Evolutionary conservation across 176 grass and related monocot species (phyloP).

Genomic region (Musa beccarii): DNA sequence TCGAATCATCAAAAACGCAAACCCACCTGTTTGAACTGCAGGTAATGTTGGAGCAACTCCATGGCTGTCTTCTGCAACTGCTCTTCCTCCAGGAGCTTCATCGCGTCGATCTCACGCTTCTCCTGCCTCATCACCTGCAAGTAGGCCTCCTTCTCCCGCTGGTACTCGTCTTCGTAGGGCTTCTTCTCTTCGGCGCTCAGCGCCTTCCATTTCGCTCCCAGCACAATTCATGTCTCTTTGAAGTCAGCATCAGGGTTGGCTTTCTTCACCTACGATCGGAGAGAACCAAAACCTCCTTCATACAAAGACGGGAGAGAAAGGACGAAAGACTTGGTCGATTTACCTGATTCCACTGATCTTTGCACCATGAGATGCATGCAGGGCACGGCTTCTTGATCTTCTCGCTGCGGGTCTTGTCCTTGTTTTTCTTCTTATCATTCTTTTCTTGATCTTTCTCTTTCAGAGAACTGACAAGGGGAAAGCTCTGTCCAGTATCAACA

Average conservation of each 20-base stretch:
- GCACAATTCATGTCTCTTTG: constrained; percentile 55
- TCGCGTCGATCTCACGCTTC: constrained; percentile 75
- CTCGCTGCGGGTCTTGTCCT: constrained; percentile 29
- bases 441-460: constrained; percentile 43
- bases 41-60: constrained; percentile 76
- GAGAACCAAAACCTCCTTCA: background rate
- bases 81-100: constrained; percentile 89
- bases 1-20: too few species aligned
- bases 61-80: constrained; percentile 71
- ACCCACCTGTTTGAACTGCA: constrained; percentile 59
- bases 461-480: constrained; percentile 51
- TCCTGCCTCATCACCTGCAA: constrained; percentile 72
- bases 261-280: constrained; percentile 43
- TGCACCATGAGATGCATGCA: constrained; percentile 66
- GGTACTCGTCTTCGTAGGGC: constrained; percentile 87
- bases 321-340: background rate
- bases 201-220: constrained; percentile 70
- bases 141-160: constrained; percentile 70
- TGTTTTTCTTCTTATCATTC: constrained; percentile 56
- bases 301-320: background rate
- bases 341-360: constrained; percentile 80
- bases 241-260: constrained; percentile 60
- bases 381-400: constrained; percentile 54
- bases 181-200: constrained; percentile 54
- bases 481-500: constrained; percentile 27